Base-by-base conservation (phyloP, 192 early-diverging fungal genomes). In the Irineochytrium annulatum region DNA sequence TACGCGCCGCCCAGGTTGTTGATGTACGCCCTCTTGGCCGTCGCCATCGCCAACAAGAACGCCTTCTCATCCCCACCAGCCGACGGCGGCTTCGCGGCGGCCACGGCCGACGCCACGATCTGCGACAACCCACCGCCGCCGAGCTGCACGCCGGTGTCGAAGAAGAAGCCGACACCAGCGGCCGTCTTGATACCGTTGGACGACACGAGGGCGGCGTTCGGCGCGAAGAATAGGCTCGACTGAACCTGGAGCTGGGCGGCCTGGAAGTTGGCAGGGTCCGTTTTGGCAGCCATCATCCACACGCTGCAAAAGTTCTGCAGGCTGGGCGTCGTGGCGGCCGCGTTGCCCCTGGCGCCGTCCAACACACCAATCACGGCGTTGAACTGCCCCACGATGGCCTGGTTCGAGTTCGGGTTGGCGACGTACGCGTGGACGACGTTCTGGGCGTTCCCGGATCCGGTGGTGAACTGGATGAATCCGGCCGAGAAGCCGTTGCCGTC, bases 381-480 rank as follows among this genome's bases (percentile, higher is more conserved):
- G 46, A 49, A 6, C 6, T 20, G 24, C 11, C 11, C 6, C 6
- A 24, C 46, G 46, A 49, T 14, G 26, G 46, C 17, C 8, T 14
- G 11, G 46, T 8, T 8, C 17, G 46, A 49, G 24, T 8, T 49
- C 17, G 46, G 6, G 46, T 20, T 14, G 46, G 13, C 11, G 24
- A 49, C 17, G 51, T 63, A 63, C 16, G 29, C 35, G 6, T 60
- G 22, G 49, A 57, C 49, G 6, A 67, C 65, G 26, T 6, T 14
- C 5, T 11, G 31, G 19, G 52, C 20, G 6, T 14, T 48, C 22
- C 65, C 65, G 33, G 48, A 16, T 19, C 54, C 59, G 11, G 57
- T 60, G 19, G 65, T 67, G 33, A 67, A 67, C 32, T 67, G 65
- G 0, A 67, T 67, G 22, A 67, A 59, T 0, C 65, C 65, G 32